A percentile compares a stretch with the other conserved stretches of the same genome.
Conservation (phyloP, 371 early-diverging fungal species). For the Mortierella sp. region DNA sequence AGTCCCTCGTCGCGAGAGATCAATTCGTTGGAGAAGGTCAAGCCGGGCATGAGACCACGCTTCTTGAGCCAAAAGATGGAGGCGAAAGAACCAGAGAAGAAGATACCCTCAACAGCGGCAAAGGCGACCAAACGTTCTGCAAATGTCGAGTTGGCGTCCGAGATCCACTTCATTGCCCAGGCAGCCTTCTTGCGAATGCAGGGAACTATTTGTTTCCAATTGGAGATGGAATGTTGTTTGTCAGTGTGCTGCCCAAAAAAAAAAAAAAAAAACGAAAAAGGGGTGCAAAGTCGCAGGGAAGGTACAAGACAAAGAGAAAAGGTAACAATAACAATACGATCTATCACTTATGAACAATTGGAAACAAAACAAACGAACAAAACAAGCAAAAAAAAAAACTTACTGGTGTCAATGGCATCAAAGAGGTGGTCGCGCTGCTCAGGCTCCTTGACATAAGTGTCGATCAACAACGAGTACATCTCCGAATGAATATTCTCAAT, state of each 20-base stretch:
- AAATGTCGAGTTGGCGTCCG: slow-evolving; percentile 86
- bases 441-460: slow-evolving; percentile 97
- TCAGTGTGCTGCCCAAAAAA: neutral
- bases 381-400: slow-evolving; percentile 33
- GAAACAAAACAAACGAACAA: neutral
- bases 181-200: slow-evolving; percentile 98
- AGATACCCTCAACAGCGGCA: slow-evolving; percentile 99
- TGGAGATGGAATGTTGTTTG: neutral
- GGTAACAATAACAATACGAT: neutral
- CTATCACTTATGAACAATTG: neutral
- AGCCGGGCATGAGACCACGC: slow-evolving; percentile 99
- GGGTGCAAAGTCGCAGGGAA: neutral
- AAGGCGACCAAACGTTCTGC: slow-evolving; percentile 98
- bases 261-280: neutral
- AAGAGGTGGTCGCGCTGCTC: slow-evolving; percentile 92
- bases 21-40: slow-evolving; percentile 99
- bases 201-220: slow-evolving; percentile 75
- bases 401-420: slow-evolving; percentile 96
- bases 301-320: neutral
- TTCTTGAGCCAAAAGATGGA: slow-evolving; percentile 99
- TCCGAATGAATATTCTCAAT: slow-evolving; percentile 99
- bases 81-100: slow-evolving; percentile 99
- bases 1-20: slow-evolving; percentile 99
- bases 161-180: slow-evolving; percentile 99
- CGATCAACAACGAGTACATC: slow-evolving; percentile 99